Base-by-base conservation (phyloP, 805 yeast genomes). In the Phaffomyces thermotolerans region DNA sequence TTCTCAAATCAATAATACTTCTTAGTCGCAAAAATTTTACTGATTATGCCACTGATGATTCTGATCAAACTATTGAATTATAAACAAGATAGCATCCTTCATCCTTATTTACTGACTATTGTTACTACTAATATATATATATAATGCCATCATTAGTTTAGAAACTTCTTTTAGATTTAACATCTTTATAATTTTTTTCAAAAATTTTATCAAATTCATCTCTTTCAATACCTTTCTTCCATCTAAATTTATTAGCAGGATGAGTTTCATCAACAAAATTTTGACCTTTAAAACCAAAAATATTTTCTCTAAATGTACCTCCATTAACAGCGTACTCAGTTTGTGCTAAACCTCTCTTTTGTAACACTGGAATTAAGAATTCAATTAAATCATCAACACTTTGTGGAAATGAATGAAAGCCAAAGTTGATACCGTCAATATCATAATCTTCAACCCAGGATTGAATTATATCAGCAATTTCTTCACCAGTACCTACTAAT, bases 341-440 rank as follows among this genome's bases (percentile, higher is more conserved):
- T 60, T 64, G 57, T 12, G 57, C 59, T 8, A 59, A 52, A 2
- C 69, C 69, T 44, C 69, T 54, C 22, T 40, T 41, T 46, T 59
- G 57, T 34, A 67, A 54, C 36, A 58, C 70, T 8, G 72, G 72
- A 18, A 68, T 42, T 39, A 68, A 51, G 18, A 44, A 47, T 15
- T 67, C 63, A 25, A 65, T 64, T 23, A 68, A 45, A 14, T 69
- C 71, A 46, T 66, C 65, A 46, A 65, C 65, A 4, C 68, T 51
- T 2, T 60, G 65, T 15, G 73, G 73, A 20, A 56, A 49, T 20
- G 59, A 48, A 7, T 66, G 62, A 47, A 62, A 57, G 4, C 64
- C 63, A 38, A 69, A 58, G 47, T 69, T 69, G 52, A 69, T 69
- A 4, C 74, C 74, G 46, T 70, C 73, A 12, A 70, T 60, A 24